Evolutionary conservation across 108 stramenopile genomes (phyloP), one percentile per base, ranked within the genome.

Genomic region (Cyclotella choctawhatcheeana): DNA sequence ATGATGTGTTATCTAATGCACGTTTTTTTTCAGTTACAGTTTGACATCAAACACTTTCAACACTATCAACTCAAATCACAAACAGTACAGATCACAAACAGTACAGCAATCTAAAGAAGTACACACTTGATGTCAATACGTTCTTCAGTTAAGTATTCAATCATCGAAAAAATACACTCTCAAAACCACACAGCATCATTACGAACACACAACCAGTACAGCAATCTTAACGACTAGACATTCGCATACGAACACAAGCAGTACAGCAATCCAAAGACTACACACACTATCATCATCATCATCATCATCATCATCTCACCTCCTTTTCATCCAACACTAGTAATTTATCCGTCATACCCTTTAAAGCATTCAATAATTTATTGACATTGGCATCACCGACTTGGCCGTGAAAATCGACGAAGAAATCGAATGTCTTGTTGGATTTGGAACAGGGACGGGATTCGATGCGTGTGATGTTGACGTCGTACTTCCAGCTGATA

Each of bases 391-490:
- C 55, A 68, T 88, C 85, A 0, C 81, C 77, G 21, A 72, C 54
- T 32, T 62, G 29, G 4, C 93, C 92, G 44, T 90, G 82, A 71
- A 95, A 90, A 69, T 93, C 92, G 3, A 95, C 70, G 71, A 84
- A 93, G 67, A 96, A 93, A 58, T 93, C 91, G 62, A 97, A 95
- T 43, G 69, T 79, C 2, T 44, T 31, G 18, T 25, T 71, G 35
- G 22, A 24, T 77, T 29, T 93, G 93, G 51, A n/a, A n/a, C n/a
- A 92, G 85, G 47, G 95, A 51, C 94, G 87, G 26, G 87, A 89
- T 76, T 98, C 97, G 29, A 98, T 96, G 22, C 95, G 79, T 16
- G 92, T 88, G 44, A 98, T 76, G 73, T 95, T 96, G 45, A 98
- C 76, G 55, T 97, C 93, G 69, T 93, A 91, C 67, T 96, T 96